Evolutionary conservation across 768 basidiomycete genomes (phyloP).

Genomic region (Lactarius hengduanensis): DNA sequence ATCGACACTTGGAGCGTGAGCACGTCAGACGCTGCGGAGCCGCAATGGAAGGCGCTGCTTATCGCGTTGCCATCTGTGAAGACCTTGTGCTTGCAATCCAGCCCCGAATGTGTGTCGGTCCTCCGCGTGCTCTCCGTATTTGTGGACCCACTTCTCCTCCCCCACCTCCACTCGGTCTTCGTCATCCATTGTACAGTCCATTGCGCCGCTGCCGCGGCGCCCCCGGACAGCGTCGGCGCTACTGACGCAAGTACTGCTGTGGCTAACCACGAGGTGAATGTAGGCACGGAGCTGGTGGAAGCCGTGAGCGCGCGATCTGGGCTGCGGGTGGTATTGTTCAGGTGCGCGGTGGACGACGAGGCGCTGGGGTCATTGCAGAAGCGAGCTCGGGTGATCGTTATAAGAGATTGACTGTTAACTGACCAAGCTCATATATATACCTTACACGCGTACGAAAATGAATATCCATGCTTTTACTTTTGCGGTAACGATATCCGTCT

Average conservation of each 20-base stretch:
- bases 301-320: slow-evolving; percentile 3
- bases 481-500: too few relatives aligned
- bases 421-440: too few relatives aligned
- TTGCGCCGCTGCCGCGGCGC: background rate
- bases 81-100: background rate
- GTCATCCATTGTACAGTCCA: background rate
- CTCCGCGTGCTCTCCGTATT: background rate
- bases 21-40: background rate
- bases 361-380: slow-evolving; percentile 8
- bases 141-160: background rate
- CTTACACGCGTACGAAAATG: too few relatives aligned
- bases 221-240: background rate
- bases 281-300: slow-evolving; percentile 13
- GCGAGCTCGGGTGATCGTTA: background rate
- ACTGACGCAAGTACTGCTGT: background rate
- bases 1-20: background rate
- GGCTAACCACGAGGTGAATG: background rate
- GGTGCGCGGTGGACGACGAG: slow-evolving; percentile 13
- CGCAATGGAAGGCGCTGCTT: slow-evolving; percentile 4
- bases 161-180: slow-evolving; percentile 13
- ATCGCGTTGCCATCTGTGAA: slow-evolving; percentile 1
- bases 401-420: too few relatives aligned
- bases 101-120: background rate
- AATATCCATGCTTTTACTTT: too few relatives aligned
- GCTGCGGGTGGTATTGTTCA: slow-evolving; percentile 11